Evolutionary conservation across 2,329 filamentous ascomycete species (phyloP).

Genomic region (Exserohilum rostratum): DNA sequence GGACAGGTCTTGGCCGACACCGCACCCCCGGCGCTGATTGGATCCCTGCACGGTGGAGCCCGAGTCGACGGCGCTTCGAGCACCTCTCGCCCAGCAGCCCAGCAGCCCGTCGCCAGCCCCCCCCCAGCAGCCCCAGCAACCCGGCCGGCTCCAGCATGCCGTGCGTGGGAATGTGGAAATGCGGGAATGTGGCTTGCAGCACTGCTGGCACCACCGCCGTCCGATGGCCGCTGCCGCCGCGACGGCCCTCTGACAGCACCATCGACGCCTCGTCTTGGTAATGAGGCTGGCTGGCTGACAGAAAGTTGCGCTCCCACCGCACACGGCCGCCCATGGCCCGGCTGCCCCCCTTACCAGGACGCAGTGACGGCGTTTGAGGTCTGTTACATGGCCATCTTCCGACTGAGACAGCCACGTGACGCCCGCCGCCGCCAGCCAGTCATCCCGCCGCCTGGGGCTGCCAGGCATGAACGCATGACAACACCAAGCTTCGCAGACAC

Average conservation of each 20-base stretch:
- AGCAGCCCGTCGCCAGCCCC: too few species aligned
- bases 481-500: slow-evolving; percentile 31
- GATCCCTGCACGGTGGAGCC: slow-evolving; percentile 31
- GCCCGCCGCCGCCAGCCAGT: slow-evolving; percentile 24
- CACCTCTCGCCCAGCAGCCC: slow-evolving; percentile 15
- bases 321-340: too few species aligned
- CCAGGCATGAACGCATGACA: slow-evolving; percentile 47
- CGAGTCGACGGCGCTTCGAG: slow-evolving; percentile 44
- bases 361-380: slow-evolving; percentile 43
- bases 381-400: slow-evolving; percentile 45
- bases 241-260: slow-evolving; percentile 8
- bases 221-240: slow-evolving; percentile 15
- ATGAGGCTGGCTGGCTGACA: slow-evolving; percentile 13
- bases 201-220: slow-evolving; percentile 37
- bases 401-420: slow-evolving; percentile 48
- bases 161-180: too few species aligned
- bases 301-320: too few species aligned
- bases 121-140: slow-evolving; percentile 30
- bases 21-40: slow-evolving; percentile 37
- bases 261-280: neutral
- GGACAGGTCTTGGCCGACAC: slow-evolving; percentile 38
- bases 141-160: slow-evolving; percentile 31
- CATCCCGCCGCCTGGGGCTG: slow-evolving; percentile 19
- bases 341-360: slow-evolving; percentile 17
- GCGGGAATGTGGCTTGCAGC: too few species aligned